These are phyloP conservation scores for Gomphus bonarii DNA, from an alignment of 1,284 basidiomycete genomes.

Conservation along the genomic window DNA sequence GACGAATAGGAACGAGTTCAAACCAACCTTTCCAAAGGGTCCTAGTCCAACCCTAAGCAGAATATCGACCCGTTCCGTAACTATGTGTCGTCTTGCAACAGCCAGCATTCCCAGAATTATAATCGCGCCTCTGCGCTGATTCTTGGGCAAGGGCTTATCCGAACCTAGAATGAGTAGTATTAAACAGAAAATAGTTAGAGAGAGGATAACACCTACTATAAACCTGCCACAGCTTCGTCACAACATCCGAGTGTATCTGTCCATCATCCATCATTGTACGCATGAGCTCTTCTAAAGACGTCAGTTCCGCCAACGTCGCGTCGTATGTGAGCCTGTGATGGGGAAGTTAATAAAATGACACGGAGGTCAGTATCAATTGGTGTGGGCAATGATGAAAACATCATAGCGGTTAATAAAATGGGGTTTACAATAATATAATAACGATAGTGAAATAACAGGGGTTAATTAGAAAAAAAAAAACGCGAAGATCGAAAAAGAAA, in stretches of 20 bases:
- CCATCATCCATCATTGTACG: slow-evolving; percentile 86
- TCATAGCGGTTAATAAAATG: too few relatives aligned
- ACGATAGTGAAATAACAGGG: too few relatives aligned
- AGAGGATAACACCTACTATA: slow-evolving; percentile 55
- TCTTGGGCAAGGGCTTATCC: slow-evolving; percentile 61
- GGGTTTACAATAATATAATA: too few relatives aligned
- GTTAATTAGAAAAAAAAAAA: too few relatives aligned
- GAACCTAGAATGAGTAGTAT: slow-evolving; percentile 44
- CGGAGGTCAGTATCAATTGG: too few relatives aligned
- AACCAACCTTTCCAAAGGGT: slow-evolving; percentile 67
- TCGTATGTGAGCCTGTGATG: slow-evolving; percentile 68
- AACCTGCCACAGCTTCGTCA: slow-evolving; percentile 90
- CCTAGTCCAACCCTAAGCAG: slow-evolving; percentile 89
- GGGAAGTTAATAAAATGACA: too few relatives aligned
- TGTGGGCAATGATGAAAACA: too few relatives aligned
- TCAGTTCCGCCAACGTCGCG: slow-evolving; percentile 90
- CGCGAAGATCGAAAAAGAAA: too few relatives aligned
- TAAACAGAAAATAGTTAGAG: neutral
- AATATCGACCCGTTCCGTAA: slow-evolving; percentile 81
- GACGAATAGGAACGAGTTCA: neutral
- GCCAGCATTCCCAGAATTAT: slow-evolving; percentile 96
- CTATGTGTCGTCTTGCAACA: slow-evolving; percentile 71
- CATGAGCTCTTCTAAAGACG: slow-evolving; percentile 94
- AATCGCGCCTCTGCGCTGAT: slow-evolving; percentile 87
- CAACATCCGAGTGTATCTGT: slow-evolving; percentile 76